Conservation (phyloP, 2,329 filamentous ascomycete species). For the Chrysoporthe deuterocubensis region DNA sequence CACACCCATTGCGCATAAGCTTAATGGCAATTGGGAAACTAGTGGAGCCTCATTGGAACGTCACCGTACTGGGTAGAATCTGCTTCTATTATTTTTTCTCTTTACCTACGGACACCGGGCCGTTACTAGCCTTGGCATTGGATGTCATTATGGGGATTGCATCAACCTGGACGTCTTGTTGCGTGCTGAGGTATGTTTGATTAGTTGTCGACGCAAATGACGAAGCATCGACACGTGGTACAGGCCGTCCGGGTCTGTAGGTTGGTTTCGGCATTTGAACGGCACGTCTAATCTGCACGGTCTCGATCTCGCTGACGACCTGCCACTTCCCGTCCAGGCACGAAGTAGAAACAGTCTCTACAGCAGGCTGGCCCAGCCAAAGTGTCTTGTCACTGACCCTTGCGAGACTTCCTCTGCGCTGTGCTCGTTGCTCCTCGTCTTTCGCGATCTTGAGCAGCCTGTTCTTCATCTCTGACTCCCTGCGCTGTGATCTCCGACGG, state of each 20-base stretch:
- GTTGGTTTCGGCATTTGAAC: not conserved
- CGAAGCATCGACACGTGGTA: not conserved
- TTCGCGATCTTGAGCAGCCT: not conserved
- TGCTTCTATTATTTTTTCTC: not conserved
- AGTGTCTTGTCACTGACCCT: not conserved
- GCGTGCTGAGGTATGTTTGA: too few relatives aligned
- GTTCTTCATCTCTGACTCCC: not conserved
- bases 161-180: not conserved
- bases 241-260: not conserved
- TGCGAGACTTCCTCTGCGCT: not conserved
- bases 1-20: not conserved
- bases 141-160: not conserved
- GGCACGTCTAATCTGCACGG: slow-evolving; percentile 52
- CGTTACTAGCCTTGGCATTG: too few relatives aligned
- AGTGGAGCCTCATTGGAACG: too few relatives aligned
- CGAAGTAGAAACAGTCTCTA: not conserved
- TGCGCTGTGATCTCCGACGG: not conserved
- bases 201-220: not conserved
- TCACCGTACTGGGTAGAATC: too few relatives aligned
- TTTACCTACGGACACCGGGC: not conserved
- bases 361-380: not conserved
- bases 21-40: too few relatives aligned
- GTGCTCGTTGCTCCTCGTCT: not conserved
- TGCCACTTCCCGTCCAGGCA: slow-evolving; percentile 43
- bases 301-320: slow-evolving; percentile 56